These are phyloP conservation scores for Neltuma alba DNA, from an alignment of 306 rosid species.

Conservation along the genomic window DNA sequence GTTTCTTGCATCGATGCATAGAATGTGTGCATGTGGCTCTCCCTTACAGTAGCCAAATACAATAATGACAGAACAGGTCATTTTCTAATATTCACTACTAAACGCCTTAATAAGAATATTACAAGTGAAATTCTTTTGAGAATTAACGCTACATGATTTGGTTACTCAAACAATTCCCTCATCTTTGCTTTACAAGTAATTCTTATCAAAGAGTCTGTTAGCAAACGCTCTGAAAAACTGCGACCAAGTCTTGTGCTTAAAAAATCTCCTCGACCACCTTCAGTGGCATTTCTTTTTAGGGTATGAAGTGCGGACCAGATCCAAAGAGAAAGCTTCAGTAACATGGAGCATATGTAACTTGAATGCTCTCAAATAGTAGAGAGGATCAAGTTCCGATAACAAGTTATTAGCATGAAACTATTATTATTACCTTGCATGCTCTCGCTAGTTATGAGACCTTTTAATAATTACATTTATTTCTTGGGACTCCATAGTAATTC, in stretches of 20 bases:
- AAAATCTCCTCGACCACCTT: neutral
- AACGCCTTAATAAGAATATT: neutral
- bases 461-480: too few species aligned
- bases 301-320: neutral
- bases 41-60: conserved; percentile 2
- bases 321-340: neutral
- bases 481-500: too few species aligned
- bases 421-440: too few species aligned
- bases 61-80: too few species aligned
- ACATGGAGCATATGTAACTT: neutral
- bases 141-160: conserved; percentile 1
- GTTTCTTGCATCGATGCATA: neutral
- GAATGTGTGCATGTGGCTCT: neutral
- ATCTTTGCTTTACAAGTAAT: neutral
- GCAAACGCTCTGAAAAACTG: neutral
- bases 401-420: too few species aligned
- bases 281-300: too few species aligned
- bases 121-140: neutral
- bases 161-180: neutral
- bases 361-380: neutral
- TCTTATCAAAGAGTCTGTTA: too few species aligned
- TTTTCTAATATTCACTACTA: too few species aligned
- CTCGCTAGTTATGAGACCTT: too few species aligned
- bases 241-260: neutral
- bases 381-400: neutral